Conservation (phyloP, 2,329 filamentous ascomycete species). For the Fusarium transvaalense region DNA sequence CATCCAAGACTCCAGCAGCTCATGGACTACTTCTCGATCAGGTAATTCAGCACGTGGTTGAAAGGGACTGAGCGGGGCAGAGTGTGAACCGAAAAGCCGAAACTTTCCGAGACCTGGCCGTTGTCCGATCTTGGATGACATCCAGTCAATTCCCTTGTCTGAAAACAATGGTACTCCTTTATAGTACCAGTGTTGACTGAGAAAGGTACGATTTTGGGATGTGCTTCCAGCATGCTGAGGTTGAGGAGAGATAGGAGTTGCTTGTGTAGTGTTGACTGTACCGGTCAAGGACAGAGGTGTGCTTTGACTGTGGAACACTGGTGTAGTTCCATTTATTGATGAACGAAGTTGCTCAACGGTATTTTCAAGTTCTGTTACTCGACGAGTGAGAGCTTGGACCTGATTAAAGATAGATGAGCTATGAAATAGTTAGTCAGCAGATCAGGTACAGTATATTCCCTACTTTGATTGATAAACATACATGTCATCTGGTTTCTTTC, state of each 20-base stretch:
- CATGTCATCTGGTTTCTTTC: background rate
- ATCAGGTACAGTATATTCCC: background rate
- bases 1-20: background rate
- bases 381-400: background rate
- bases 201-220: background rate
- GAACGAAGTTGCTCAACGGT: background rate
- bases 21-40: background rate
- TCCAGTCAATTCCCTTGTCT: background rate
- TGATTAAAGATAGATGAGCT: background rate
- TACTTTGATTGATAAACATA: accelerated
- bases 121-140: background rate
- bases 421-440: background rate
- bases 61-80: accelerated
- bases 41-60: background rate
- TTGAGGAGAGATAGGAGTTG: background rate
- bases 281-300: background rate
- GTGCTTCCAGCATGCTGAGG: background rate
- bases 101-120: accelerated
- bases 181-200: conserved; percentile 8
- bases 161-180: background rate
- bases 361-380: background rate
- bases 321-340: background rate
- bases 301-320: background rate
- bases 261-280: background rate
- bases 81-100: background rate